Conservation (phyloP, 2,329 filamentous ascomycete genomes). For the Pseudocercospora fijiensis region DNA sequence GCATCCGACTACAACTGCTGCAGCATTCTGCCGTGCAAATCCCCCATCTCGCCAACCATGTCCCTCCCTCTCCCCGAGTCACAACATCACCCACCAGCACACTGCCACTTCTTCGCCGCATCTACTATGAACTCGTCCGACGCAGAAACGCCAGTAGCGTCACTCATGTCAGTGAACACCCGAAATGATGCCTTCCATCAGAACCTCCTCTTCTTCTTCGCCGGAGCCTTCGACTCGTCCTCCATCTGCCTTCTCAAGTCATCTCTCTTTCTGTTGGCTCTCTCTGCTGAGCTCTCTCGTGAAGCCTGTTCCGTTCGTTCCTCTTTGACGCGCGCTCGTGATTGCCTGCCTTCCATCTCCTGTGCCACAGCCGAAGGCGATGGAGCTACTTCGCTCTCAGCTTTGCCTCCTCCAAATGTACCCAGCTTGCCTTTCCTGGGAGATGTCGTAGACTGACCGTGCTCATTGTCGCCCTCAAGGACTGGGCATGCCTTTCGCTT, state of each 20-base stretch:
- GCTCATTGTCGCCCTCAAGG: background rate
- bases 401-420: slow-evolving; percentile 9
- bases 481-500: background rate
- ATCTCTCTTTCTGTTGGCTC: slow-evolving; percentile 55
- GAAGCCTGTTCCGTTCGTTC: slow-evolving; percentile 11
- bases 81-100: no score
- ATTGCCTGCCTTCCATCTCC: background rate
- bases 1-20: background rate
- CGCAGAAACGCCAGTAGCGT: background rate
- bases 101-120: no score
- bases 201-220: slow-evolving; percentile 60
- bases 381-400: background rate
- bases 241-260: slow-evolving; percentile 57
- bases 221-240: slow-evolving; percentile 51
- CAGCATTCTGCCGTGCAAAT: background rate
- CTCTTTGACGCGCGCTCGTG: background rate
- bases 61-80: no score
- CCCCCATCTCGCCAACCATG: no score
- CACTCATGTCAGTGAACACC: background rate
- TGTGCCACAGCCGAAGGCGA: background rate
- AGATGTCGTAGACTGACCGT: background rate
- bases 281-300: slow-evolving; percentile 51
- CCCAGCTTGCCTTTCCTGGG: slow-evolving; percentile 9
- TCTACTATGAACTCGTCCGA: background rate
- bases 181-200: slow-evolving; percentile 32